Base-by-base conservation (phyloP, 345 rosid species). In the Lepidium didymum region DNA sequence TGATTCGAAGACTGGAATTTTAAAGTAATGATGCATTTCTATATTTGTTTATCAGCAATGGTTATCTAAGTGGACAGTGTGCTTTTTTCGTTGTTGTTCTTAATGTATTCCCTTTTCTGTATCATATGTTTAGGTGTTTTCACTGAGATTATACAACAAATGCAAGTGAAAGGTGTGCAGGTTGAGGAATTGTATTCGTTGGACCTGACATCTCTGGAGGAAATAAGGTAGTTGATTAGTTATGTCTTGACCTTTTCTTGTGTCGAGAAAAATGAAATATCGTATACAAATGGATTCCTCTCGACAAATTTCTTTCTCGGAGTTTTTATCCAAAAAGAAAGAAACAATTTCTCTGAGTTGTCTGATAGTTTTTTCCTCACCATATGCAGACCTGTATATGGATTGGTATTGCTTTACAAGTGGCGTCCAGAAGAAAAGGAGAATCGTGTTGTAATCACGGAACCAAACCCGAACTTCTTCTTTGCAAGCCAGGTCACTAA, bases 381-480 rank as follows among this genome's bases (percentile, higher is more conserved):
- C 61, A 58, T 67, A 43, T 56, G 41, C 46, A 75, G 79, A 42
- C 79, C 79, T 75, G 71, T 75, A 0, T 75, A 57, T 35, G 79
- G 79, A 69, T 35, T 75, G 67, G 41, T 75, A 12, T 50, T 75
- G 70, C 79, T 75, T 56, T 75, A 69, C 75, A 75, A 75, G 49
- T 75, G 79, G 79, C 71, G 79, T 75, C 79, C 79, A 0, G 79
- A 70, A 23, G 79, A 75, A 64, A 70, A 47, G 23, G 79, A 75
- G 51, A 35, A 18, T 29, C 79, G 79, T 63, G 60, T 51, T 64
- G 79, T 75, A 0, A 75, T 75, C 68, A 75, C 56, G 0, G 79
- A 75, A 23, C 79, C 79, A 50, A 70, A 75, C 63, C 79, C 75
- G 0, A 75, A 70, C 45, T 70, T 75, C 75, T 75, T 75, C 72